Evolutionary conservation across 2,329 filamentous ascomycete species (phyloP).

Genomic region (Fusarium avenaceum): DNA sequence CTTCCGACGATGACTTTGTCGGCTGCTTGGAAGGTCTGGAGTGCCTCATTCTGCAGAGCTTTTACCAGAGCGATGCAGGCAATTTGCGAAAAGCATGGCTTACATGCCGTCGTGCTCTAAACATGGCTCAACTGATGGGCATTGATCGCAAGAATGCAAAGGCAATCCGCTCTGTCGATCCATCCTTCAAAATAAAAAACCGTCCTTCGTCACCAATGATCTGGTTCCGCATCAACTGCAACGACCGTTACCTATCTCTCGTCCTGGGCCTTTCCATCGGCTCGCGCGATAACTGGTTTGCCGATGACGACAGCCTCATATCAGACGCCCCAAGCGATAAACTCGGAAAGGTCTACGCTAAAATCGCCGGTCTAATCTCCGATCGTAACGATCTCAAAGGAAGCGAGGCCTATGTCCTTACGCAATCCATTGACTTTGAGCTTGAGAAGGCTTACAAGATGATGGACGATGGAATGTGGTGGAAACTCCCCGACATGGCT

Average conservation of each 20-base stretch:
- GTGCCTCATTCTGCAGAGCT: constrained; percentile 62
- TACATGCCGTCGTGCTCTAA: constrained; percentile 62
- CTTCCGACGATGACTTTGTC: constrained; percentile 65
- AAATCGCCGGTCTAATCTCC: constrained; percentile 60
- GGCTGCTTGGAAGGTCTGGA: constrained; percentile 67
- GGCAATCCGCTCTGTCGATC: constrained; percentile 57
- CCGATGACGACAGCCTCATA: constrained; percentile 47
- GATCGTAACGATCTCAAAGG: constrained; percentile 59
- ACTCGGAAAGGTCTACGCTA: constrained; percentile 61
- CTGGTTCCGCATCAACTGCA: constrained; percentile 65
- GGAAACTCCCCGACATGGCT: constrained; percentile 56
- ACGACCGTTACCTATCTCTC: constrained; percentile 65
- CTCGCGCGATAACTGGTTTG: constrained; percentile 57
- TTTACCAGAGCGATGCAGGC: constrained; percentile 66
- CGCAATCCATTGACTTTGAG: constrained; percentile 62
- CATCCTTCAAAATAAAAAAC: constrained; percentile 51
- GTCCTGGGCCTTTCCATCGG: constrained; percentile 64
- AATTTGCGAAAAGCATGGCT: constrained; percentile 69
- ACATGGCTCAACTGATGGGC: constrained; percentile 65
- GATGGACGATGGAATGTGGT: constrained; percentile 62
- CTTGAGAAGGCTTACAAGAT: constrained; percentile 59
- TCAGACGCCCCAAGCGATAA: constrained; percentile 57
- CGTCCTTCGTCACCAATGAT: constrained; percentile 49
- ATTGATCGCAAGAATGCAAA: constrained; percentile 54
- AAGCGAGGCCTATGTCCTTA: constrained; percentile 57